Evolutionary conservation across 768 basidiomycete species (phyloP), one percentile per base, ranked within the genome.

Genomic region (Psilocybe subaeruginosa): DNA sequence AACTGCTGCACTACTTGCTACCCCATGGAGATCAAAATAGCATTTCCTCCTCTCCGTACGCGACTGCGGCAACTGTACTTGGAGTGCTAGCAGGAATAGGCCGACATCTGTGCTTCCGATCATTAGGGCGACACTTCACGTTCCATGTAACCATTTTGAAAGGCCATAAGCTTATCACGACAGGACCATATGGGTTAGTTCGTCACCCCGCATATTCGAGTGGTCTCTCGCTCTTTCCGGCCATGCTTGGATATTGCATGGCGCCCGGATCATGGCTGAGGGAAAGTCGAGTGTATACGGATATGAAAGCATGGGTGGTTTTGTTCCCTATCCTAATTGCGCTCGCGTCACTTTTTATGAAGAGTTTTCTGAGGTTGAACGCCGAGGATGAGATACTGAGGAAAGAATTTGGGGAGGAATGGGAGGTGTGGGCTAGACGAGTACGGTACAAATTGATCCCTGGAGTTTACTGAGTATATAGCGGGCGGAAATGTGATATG

Each of bases 371-470:
- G 1, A 48, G 60, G n/a, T 23, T 37, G 0, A 31, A 23, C 8
- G 35, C 41, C n/a, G 61, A 65, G 35, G 64, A 60, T 19, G 16
- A 59, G 3, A 8, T 52, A 3, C 35, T 62, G 54, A 58, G 39
- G 49, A 57, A 48, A 6, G 43, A 62, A 12, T 65, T 65, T 46
- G 60, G 57, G 37, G 33, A 23, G 23, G 43, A 56, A 14, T 65
- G 64, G 61, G 58, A 65, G 23, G 11, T 3, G 14, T 65, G 64
- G 64, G 58, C 53, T 8, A 23, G 53, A 29, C 55, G 41, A 14
- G 64, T 65, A 12, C 57, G 47, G 19, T 53, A 56, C 48, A 58
- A 54, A 29, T 27, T 62, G 11, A 27, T 65, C 17, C 61, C 61
- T 16, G 62, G 65, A 11, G 29, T 66, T 17, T 63, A 60, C 17